phyloP scores from a whole-genome alignment of 2,329 filamentous ascomycete species.

The Clonostachys chloroleuca region DNA sequence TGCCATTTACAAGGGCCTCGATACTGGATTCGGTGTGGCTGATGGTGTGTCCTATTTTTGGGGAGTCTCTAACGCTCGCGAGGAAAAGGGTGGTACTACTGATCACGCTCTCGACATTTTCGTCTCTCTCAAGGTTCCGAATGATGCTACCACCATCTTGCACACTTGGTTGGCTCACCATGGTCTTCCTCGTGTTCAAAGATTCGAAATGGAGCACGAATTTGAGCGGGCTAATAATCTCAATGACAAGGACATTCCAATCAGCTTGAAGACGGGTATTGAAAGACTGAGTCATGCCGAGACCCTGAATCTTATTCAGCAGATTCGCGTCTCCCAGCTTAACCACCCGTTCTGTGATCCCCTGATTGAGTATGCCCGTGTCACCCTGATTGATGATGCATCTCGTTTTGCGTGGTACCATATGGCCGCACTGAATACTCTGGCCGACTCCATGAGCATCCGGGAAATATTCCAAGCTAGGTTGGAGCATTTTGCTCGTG shows the following conservation, averaged over 20 bases:
- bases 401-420: slow-evolving; percentile 16
- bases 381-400: slow-evolving; percentile 16
- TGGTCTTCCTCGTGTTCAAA: slow-evolving; percentile 19
- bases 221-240: slow-evolving; percentile 11
- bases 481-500: slow-evolving; percentile 12
- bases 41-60: slow-evolving; percentile 22
- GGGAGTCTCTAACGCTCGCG: slow-evolving; percentile 18
- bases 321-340: slow-evolving; percentile 16
- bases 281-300: slow-evolving; percentile 20
- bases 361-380: slow-evolving; percentile 16
- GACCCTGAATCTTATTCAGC: slow-evolving; percentile 19
- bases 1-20: slow-evolving; percentile 23
- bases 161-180: slow-evolving; percentile 31
- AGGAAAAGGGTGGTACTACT: slow-evolving; percentile 3
- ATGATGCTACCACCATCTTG: slow-evolving; percentile 20
- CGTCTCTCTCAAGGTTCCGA: slow-evolving; percentile 23
- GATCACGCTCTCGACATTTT: slow-evolving; percentile 20
- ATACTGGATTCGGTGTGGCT: slow-evolving; percentile 24
- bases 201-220: slow-evolving; percentile 21
- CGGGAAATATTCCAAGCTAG: slow-evolving; percentile 16
- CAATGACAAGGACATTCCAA: slow-evolving; percentile 8
- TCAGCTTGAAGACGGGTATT: slow-evolving; percentile 17
- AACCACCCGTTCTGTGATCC: slow-evolving; percentile 13
- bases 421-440: slow-evolving; percentile 13
- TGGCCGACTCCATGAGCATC: slow-evolving; percentile 16